Percentiles rank a stretch among this genome's conserved stretches.
Conservation (phyloP, 2,329 filamentous ascomycete species). For the Penicillium nordicum region DNA sequence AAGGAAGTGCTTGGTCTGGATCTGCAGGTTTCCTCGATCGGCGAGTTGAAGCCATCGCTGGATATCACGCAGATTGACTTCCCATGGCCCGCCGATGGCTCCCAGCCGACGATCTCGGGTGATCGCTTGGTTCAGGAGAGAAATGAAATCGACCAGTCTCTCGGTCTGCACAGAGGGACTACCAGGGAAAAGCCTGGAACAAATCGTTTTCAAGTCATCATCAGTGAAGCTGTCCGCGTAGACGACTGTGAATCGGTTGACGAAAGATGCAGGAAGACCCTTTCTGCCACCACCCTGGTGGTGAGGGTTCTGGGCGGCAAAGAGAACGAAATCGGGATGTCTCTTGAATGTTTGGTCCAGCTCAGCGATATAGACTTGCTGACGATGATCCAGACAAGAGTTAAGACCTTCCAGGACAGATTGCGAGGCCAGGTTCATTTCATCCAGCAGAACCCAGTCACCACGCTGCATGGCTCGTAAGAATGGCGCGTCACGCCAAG, state of each 20-base stretch:
- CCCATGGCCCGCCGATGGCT: slow-evolving; percentile 73
- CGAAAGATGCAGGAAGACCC: slow-evolving; percentile 89
- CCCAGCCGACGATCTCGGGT: slow-evolving; percentile 55
- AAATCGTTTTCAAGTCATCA: slow-evolving; percentile 79
- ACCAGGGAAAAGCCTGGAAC: slow-evolving; percentile 68
- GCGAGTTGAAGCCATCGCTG: slow-evolving; percentile 80
- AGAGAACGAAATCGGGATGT: slow-evolving; percentile 86
- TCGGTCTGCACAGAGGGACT: slow-evolving; percentile 59
- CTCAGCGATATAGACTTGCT: slow-evolving; percentile 92
- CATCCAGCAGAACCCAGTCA: slow-evolving; percentile 93
- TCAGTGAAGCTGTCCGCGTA: slow-evolving; percentile 87
- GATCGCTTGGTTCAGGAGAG: slow-evolving; percentile 70
- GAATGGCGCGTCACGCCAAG: slow-evolving; percentile 94
- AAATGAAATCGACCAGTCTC: slow-evolving; percentile 75
- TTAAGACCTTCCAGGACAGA: slow-evolving; percentile 95
- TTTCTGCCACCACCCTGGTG: slow-evolving; percentile 95
- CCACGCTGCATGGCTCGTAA: slow-evolving; percentile 94
- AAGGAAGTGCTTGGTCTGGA: slow-evolving; percentile 70
- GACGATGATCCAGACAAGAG: slow-evolving; percentile 92
- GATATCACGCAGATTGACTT: slow-evolving; percentile 89
- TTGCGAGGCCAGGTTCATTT: slow-evolving; percentile 98
- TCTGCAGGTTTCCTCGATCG: slow-evolving; percentile 57
- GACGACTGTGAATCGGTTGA: slow-evolving; percentile 96
- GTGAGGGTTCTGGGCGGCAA: slow-evolving; percentile 96
- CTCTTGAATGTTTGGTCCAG: slow-evolving; percentile 90